Evolutionary conservation across 1,284 basidiomycete species (phyloP), one percentile per base, ranked within the genome.

Genomic region (Ganoderma lucidum): DNA sequence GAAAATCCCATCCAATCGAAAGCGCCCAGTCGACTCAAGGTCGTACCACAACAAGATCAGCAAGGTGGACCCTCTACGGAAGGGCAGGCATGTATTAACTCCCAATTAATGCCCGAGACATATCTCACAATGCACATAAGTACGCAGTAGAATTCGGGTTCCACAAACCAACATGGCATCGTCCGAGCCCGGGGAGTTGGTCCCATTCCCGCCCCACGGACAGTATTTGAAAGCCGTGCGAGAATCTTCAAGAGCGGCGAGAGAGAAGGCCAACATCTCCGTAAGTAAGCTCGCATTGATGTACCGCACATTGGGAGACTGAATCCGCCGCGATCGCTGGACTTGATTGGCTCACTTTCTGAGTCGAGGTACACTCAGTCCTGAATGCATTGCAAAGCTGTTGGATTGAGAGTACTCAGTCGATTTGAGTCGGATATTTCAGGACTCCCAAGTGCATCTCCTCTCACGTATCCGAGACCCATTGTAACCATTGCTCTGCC

Each of bases 161-260:
- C 23, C n/a, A 12, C 23, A 14, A 14, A 14, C 23, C 48, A 28
- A 35, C 37, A 60, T 10, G 19, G 72, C 74, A 72, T 44, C 66
- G 3, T 30, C 62, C 15, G 41, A 61, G 6, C 39, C 37, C 48
- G 23, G n/a, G 15, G 58, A 60, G 32, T 28, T 12, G 23, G 32
- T 71, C 17, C 66, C 67, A 5, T 62, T 87, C 63, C 87, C 90
- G 35, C 75, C 80, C 32, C 80, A 82, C 37, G 86, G 86, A 35
- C 71, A 75, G 23, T 90, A 84, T 74, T 73, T 90, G 32, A 74
- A 83, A 45, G 82, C 86, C 17, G 85, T 93, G 39, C 84, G 84
- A 65, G 76, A 82, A 66, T 89, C 90, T 9, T 85, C 87, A 55
- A 80, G 78, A 64, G 77, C 80, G 39, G 74, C 88, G 65, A 83